A percentile compares a stretch with the other conserved stretches of the same genome.
phyloP scores from a whole-genome alignment of 2,329 filamentous ascomycete genomes.

The Sarocladium strictum region DNA sequence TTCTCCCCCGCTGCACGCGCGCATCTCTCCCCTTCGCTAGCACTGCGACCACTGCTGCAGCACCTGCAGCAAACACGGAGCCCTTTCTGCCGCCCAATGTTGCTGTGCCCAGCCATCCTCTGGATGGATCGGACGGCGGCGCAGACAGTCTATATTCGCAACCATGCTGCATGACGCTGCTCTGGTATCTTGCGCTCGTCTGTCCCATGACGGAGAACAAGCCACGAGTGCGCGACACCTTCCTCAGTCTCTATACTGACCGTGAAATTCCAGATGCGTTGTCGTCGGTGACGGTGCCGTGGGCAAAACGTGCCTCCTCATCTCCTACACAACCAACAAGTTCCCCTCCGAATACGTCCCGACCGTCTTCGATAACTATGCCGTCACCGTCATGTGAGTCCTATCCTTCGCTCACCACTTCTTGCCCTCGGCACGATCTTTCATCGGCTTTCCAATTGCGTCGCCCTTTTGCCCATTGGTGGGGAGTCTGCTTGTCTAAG shows the following conservation, averaged over 20 bases:
- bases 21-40: constrained; percentile 13
- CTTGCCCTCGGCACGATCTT: neutral
- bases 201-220: neutral
- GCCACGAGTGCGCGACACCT: neutral
- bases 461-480: neutral
- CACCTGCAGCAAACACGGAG: constrained; percentile 1
- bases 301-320: constrained; percentile 97
- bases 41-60: constrained; percentile 13
- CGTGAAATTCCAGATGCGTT: constrained; percentile 68
- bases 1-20: neutral
- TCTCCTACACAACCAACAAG: constrained; percentile 99
- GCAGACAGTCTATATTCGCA: neutral
- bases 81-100: neutral
- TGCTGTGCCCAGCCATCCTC: neutral
- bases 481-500: neutral
- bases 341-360: constrained; percentile 99
- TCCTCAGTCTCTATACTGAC: constrained; percentile 4
- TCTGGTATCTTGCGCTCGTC: neutral
- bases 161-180: neutral
- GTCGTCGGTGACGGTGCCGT: constrained; percentile 99
- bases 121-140: too few relatives aligned
- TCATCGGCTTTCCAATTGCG: neutral
- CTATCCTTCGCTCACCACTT: neutral
- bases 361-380: constrained; percentile 99
- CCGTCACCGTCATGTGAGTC: constrained; percentile 90